Evolutionary conservation across 306 rosid species (phyloP).

Genomic region (Pachyrhizus erosus): DNA sequence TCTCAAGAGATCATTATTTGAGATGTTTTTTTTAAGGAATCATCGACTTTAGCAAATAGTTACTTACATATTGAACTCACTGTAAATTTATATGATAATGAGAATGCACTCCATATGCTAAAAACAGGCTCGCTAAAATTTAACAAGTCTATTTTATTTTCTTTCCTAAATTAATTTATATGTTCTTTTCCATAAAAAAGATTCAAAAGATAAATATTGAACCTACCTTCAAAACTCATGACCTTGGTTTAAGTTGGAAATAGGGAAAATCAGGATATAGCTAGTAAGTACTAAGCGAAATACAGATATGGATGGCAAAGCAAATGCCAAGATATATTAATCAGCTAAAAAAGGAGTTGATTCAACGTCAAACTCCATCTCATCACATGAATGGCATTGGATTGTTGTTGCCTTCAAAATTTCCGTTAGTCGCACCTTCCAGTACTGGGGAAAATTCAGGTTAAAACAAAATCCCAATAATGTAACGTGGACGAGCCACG

Average conservation of each 20-base stretch:
- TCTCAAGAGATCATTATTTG: not conserved
- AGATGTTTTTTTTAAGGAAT: not conserved
- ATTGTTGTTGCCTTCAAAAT: constrained; percentile 18
- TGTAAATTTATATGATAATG: not conserved
- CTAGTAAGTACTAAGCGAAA: not conserved
- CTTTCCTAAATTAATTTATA: constrained; percentile 2
- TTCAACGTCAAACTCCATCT: constrained; percentile 29
- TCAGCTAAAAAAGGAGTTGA: not conserved
- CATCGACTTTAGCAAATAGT: not conserved
- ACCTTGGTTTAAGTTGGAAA: constrained; percentile 1
- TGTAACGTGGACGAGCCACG: not conserved
- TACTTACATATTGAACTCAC: not conserved
- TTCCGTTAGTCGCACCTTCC: constrained; percentile 10
- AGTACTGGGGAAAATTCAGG: constrained; percentile 3
- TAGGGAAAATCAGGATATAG: not conserved
- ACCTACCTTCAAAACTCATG: not conserved
- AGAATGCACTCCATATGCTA: not conserved
- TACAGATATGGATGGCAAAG: not conserved
- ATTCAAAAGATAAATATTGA: not conserved
- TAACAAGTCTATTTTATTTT: not conserved
- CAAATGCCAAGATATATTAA: constrained; percentile 1
- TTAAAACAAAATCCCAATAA: constrained; percentile 1
- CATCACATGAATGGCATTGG: constrained; percentile 23
- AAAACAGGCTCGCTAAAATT: not conserved
- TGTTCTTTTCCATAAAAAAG: not conserved